Percentiles rank a stretch among this genome's conserved stretches.
phyloP scores from a whole-genome alignment of 2,329 filamentous ascomycete species.

The Parascedosporium putredinis region DNA sequence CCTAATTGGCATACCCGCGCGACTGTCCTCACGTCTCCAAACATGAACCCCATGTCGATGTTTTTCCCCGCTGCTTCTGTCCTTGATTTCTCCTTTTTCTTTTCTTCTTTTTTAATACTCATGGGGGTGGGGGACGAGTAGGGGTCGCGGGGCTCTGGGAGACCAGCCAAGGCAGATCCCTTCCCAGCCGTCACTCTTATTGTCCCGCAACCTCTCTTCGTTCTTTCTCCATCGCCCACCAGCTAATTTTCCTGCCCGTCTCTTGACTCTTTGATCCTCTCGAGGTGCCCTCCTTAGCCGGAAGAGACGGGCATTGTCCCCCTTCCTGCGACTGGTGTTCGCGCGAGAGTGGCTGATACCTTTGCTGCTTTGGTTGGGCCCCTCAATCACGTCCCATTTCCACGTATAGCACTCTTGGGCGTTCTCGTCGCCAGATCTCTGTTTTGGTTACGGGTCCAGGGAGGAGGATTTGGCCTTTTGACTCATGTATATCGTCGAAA shows the following conservation, averaged over 20 bases:
- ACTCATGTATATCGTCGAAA: neutral
- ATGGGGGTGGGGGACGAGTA: neutral
- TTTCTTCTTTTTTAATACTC: neutral
- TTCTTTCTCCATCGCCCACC: too few relatives aligned
- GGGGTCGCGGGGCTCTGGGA: too few relatives aligned
- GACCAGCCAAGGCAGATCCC: too few relatives aligned
- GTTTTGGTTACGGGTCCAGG: neutral
- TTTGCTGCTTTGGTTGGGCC: neutral
- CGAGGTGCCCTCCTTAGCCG: neutral
- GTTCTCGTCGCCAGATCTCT: neutral
- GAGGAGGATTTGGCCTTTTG: neutral
- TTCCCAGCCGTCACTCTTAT: too few relatives aligned
- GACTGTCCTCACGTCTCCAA: too few relatives aligned
- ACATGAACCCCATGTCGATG: too few relatives aligned
- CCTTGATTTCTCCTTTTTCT: neutral
- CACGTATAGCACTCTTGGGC: neutral
- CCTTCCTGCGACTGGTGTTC: neutral
- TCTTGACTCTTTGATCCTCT: too few relatives aligned
- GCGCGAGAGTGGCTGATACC: neutral
- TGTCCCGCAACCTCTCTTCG: too few relatives aligned
- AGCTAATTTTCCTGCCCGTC: too few relatives aligned
- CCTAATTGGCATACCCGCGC: constrained; percentile 9
- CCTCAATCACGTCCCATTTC: too few relatives aligned
- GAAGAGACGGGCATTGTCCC: neutral
- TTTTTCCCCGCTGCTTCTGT: too few relatives aligned